A percentile compares a stretch with the other conserved stretches of the same genome.
Evolutionary conservation across 1,284 basidiomycete species (phyloP).

Genomic region (Tetrapyrgos nigripes): DNA sequence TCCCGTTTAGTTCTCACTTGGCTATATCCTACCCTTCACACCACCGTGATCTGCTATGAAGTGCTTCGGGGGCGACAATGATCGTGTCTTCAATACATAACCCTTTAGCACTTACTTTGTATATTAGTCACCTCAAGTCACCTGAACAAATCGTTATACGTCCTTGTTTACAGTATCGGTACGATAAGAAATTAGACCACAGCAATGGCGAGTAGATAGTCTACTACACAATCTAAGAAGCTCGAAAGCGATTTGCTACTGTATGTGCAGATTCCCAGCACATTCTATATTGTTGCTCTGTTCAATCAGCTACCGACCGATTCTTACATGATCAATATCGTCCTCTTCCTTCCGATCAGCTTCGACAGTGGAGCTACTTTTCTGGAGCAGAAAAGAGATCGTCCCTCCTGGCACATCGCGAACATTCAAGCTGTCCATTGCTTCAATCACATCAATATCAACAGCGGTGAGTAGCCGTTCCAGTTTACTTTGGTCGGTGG

Average conservation of each 20-base stretch:
- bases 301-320: too few species aligned
- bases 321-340: not conserved
- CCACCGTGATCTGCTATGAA: too few species aligned
- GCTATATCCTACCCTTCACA: slow-evolving; percentile 5
- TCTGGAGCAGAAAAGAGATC: slow-evolving; percentile 77
- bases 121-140: too few species aligned
- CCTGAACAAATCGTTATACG: too few species aligned
- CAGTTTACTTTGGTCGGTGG: slow-evolving; percentile 25
- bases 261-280: too few species aligned
- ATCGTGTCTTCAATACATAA: not conserved
- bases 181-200: too few species aligned
- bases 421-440: slow-evolving; percentile 41
- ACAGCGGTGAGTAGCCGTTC: slow-evolving; percentile 45
- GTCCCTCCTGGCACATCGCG: slow-evolving; percentile 67
- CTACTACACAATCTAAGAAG: too few species aligned
- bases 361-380: slow-evolving; percentile 31
- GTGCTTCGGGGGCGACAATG: slow-evolving; percentile 15
- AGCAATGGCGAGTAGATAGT: too few species aligned
- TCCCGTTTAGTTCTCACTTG: slow-evolving; percentile 21
- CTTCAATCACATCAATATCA: slow-evolving; percentile 51
- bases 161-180: too few species aligned
- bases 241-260: too few species aligned
- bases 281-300: too few species aligned
- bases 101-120: too few species aligned
- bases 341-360: slow-evolving; percentile 8